phyloP scores from a whole-genome alignment of 257 asterid species.

The Craterostigma plantagineum region DNA sequence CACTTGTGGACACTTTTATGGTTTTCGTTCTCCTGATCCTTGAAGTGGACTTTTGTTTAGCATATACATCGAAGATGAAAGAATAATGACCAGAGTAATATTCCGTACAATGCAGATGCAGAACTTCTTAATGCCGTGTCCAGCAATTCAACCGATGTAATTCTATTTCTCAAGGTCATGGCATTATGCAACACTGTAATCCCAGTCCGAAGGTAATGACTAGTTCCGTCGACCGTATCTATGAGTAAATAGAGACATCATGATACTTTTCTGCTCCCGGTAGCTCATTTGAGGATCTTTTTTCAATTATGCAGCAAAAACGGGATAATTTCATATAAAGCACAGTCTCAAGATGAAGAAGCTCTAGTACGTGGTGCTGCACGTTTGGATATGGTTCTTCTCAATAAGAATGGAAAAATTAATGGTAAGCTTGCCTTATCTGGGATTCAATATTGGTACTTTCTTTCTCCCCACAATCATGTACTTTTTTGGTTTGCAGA shows the following conservation, averaged over 20 bases:
- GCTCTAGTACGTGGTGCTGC: slow-evolving; percentile 98
- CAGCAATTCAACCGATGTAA: slow-evolving; percentile 51
- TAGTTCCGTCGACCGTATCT: neutral
- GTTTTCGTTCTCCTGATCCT: too few relatives aligned
- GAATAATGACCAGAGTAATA: neutral
- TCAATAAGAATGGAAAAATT: slow-evolving; percentile 47
- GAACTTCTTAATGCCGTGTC: slow-evolving; percentile 53
- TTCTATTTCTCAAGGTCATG: slow-evolving; percentile 75
- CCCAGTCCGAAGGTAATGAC: slow-evolving; percentile 64
- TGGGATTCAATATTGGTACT: slow-evolving; percentile 7
- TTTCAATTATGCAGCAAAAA: slow-evolving; percentile 32
- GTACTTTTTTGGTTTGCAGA: slow-evolving; percentile 37
- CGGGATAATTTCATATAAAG: slow-evolving; percentile 67
- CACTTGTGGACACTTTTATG: too few relatives aligned
- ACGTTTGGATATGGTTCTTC: slow-evolving; percentile 54
- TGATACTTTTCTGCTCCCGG: slow-evolving; percentile 8
- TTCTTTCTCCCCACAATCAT: slow-evolving; percentile 6
- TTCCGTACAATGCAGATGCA: slow-evolving; percentile 31
- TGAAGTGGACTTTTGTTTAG: too few relatives aligned
- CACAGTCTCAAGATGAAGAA: slow-evolving; percentile 98
- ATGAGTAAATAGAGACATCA: neutral
- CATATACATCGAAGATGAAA: too few relatives aligned
- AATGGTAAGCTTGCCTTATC: slow-evolving; percentile 38
- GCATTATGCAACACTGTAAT: slow-evolving; percentile 89
- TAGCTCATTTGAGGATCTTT: slow-evolving; percentile 7